phyloP scores from a whole-genome alignment of 176 grass and related monocot genomes.

The Saccharum spontaneum region DNA sequence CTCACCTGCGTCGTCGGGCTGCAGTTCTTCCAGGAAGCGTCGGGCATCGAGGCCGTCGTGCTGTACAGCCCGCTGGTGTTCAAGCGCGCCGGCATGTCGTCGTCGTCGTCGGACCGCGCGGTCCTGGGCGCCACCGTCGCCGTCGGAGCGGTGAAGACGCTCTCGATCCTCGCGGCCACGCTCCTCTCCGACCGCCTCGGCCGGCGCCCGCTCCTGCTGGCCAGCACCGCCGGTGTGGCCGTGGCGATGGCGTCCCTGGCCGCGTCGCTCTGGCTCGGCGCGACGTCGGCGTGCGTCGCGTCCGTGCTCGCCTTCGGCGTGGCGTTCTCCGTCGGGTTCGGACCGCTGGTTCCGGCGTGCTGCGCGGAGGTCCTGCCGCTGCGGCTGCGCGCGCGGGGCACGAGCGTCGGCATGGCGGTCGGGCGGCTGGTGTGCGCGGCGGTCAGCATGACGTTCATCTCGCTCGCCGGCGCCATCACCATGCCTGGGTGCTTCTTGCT shows the following conservation, averaged over 20 bases:
- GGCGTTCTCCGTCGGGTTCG: constrained; percentile 47
- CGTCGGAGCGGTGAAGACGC: constrained; percentile 36
- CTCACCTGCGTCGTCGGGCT: constrained; percentile 26
- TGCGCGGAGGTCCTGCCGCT: too few relatives aligned
- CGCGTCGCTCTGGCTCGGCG: background rate
- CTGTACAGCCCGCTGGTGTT: constrained; percentile 50
- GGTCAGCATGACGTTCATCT: constrained; percentile 66
- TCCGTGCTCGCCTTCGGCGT: constrained; percentile 28
- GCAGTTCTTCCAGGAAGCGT: constrained; percentile 43
- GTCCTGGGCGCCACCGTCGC: constrained; percentile 34
- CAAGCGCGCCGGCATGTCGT: constrained; percentile 29
- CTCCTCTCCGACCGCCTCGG: constrained; percentile 37
- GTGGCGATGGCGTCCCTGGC: background rate
- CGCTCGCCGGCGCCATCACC: constrained; percentile 39
- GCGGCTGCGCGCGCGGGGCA: constrained; percentile 31
- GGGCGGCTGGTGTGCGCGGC: constrained; percentile 30
- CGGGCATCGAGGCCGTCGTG: constrained; percentile 41
- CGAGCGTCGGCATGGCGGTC: constrained; percentile 31
- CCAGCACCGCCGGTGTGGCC: constrained; percentile 33
- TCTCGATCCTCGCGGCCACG: constrained; percentile 36
- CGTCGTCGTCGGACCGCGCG: constrained; percentile 28
- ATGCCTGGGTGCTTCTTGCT: too few relatives aligned
- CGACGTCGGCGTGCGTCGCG: background rate
- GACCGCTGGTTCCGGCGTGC: background rate
- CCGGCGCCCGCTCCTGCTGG: constrained; percentile 28